Evolutionary conservation across 2,329 filamentous ascomycete species (phyloP).

Genomic region (Xylariaceae sp.): DNA sequence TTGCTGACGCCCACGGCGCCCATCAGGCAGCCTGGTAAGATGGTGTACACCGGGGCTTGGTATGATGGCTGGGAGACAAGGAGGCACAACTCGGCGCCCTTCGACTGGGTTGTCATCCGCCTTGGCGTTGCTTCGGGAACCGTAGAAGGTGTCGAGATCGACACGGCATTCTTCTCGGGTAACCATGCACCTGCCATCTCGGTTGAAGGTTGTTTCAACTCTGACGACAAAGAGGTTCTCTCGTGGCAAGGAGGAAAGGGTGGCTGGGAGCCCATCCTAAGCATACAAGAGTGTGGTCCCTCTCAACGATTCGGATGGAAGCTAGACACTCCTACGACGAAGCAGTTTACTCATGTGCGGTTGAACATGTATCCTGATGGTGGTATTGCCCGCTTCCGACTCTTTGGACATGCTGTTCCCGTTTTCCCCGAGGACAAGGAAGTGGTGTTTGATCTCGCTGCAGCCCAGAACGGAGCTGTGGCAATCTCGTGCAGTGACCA

Average conservation of each 20-base stretch:
- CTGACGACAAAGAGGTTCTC: slow-evolving; percentile 58
- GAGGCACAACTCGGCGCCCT: slow-evolving; percentile 57
- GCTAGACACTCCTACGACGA: slow-evolving; percentile 52
- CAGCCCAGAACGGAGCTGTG: slow-evolving; percentile 72
- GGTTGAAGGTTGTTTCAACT: slow-evolving; percentile 68
- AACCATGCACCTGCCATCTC: slow-evolving; percentile 77
- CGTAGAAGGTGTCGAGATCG: slow-evolving; percentile 69
- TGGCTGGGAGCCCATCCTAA: slow-evolving; percentile 67
- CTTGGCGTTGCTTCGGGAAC: slow-evolving; percentile 66
- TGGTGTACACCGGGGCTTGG: slow-evolving; percentile 65
- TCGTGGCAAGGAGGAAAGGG: slow-evolving; percentile 55
- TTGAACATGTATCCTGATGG: slow-evolving; percentile 84
- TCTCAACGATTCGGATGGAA: slow-evolving; percentile 70
- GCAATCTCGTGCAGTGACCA: slow-evolving; percentile 74
- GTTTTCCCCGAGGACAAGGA: slow-evolving; percentile 64
- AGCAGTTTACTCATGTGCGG: slow-evolving; percentile 72
- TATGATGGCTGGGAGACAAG: slow-evolving; percentile 68
- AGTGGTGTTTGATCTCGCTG: slow-evolving; percentile 68
- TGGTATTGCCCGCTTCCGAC: slow-evolving; percentile 72
- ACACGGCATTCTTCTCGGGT: slow-evolving; percentile 76
- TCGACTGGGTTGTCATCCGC: slow-evolving; percentile 63
- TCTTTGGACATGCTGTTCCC: slow-evolving; percentile 70
- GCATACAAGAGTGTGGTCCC: slow-evolving; percentile 66
- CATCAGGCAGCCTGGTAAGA: slow-evolving; percentile 59
- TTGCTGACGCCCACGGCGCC: slow-evolving; percentile 59